A percentile compares a stretch with the other conserved stretches of the same genome.
These are phyloP conservation scores for Plasmodium gaboni DNA, from an alignment of 169 alveolate species.

Conservation along the genomic window DNA sequence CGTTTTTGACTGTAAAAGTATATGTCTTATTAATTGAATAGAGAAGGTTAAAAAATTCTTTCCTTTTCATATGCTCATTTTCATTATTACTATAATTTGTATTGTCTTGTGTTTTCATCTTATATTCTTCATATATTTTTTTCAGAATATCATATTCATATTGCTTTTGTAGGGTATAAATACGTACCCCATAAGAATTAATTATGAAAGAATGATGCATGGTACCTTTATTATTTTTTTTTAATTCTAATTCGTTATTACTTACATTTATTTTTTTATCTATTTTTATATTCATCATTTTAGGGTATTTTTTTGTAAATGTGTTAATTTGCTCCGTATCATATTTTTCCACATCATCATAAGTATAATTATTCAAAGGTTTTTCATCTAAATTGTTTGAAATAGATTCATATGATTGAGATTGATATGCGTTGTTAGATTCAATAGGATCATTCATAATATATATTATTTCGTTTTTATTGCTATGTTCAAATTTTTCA, in stretches of 20 bases:
- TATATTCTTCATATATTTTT: not conserved
- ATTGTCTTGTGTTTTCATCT: not conserved
- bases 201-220: slow-evolving; percentile 8
- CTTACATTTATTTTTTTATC: not conserved
- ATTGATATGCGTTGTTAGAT: too few relatives aligned
- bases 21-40: not conserved
- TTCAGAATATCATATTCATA: slow-evolving; percentile 20
- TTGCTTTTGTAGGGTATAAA: slow-evolving; percentile 6
- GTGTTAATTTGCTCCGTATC: not conserved
- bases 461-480: too few relatives aligned
- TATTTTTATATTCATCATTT: not conserved
- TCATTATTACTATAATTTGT: not conserved
- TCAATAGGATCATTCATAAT: too few relatives aligned
- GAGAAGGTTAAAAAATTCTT: slow-evolving; percentile 10
- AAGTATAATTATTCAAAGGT: not conserved
- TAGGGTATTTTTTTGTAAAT: not conserved
- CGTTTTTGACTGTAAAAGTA: slow-evolving; percentile 18
- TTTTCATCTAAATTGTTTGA: too few relatives aligned
- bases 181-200: not conserved
- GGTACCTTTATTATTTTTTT: not conserved
- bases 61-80: not conserved
- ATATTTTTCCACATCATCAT: slow-evolving; percentile 6
- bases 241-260: not conserved
- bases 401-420: too few relatives aligned
- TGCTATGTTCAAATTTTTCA: not conserved